Conservation (phyloP, 345 rosid genomes). For the Geranium rotundifolium region DNA sequence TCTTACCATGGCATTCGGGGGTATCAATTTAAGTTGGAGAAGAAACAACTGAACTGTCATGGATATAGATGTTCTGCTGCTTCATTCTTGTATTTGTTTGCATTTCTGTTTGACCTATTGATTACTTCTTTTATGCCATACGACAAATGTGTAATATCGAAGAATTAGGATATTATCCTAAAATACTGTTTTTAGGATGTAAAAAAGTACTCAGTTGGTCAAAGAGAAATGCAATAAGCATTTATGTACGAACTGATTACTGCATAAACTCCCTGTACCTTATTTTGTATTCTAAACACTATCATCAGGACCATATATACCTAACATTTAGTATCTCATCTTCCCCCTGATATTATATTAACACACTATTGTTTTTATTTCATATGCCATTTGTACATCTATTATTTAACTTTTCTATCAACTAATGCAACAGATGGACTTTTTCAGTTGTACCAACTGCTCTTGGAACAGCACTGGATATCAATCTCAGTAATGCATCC, state of each 20-base stretch:
- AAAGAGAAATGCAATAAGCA: too few relatives aligned
- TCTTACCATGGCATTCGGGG: background rate
- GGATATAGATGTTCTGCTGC: background rate
- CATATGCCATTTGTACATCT: slow-evolving; percentile 6
- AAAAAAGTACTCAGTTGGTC: too few relatives aligned
- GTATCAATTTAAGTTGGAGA: background rate
- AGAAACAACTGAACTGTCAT: background rate
- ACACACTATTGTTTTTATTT: slow-evolving; percentile 1
- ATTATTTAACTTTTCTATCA: slow-evolving; percentile 42
- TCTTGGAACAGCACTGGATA: slow-evolving; percentile 93
- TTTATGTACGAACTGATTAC: too few relatives aligned
- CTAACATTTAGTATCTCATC: background rate
- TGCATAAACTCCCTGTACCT: too few relatives aligned
- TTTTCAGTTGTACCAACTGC: slow-evolving; percentile 98
- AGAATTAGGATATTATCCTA: background rate
- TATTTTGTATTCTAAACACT: too few relatives aligned
- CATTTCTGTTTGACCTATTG: background rate
- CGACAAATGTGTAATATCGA: background rate
- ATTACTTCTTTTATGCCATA: background rate
- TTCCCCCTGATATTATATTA: slow-evolving; percentile 7
- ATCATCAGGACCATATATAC: too few relatives aligned
- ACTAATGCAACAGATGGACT: slow-evolving; percentile 81
- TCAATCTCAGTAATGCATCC: slow-evolving; percentile 91
- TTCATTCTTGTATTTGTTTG: background rate
- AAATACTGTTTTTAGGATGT: too few relatives aligned